Evolutionary conservation across 805 yeast species (phyloP).

Genomic region (Saturnispora mendoncae): DNA sequence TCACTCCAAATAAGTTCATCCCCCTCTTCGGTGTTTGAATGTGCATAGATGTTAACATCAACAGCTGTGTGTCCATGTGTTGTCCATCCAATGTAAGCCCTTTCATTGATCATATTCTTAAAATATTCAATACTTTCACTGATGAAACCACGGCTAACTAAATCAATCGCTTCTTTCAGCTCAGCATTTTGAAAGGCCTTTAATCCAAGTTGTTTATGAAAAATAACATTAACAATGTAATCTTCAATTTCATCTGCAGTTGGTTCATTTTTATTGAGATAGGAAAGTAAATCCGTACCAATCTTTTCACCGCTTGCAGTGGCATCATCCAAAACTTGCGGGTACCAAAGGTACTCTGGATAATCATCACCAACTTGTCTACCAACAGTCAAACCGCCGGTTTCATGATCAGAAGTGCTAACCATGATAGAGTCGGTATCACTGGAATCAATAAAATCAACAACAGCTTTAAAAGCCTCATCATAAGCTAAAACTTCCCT

Average conservation of each 20-base stretch:
- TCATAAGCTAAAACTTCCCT: constrained; percentile 85
- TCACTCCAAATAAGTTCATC: constrained; percentile 33
- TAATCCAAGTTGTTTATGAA: constrained; percentile 63
- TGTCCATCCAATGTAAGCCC: constrained; percentile 93
- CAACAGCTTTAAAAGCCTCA: constrained; percentile 66
- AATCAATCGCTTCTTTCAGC: constrained; percentile 33
- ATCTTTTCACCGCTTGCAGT: constrained; percentile 72
- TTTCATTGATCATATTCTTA: constrained; percentile 63
- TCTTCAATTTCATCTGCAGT: constrained; percentile 25
- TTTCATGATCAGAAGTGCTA: constrained; percentile 90
- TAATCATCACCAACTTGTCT: constrained; percentile 60
- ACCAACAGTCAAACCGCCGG: constrained; percentile 88
- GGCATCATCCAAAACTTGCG: constrained; percentile 62
- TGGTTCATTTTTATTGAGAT: constrained; percentile 7
- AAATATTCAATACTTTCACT: constrained; percentile 33
- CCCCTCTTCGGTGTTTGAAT: constrained; percentile 48
- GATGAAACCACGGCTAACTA: constrained; percentile 25
- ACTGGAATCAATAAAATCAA: constrained; percentile 55
- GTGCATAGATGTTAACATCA: constrained; percentile 85
- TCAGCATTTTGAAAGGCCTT: constrained; percentile 48
- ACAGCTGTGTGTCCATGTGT: constrained; percentile 96
- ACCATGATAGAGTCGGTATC: constrained; percentile 72
- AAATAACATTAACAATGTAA: constrained; percentile 44
- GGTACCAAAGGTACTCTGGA: constrained; percentile 87
- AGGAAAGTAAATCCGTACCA: constrained; percentile 13